Conservation (phyloP, 768 basidiomycete species). For the Pulveroboletus sp. region DNA sequence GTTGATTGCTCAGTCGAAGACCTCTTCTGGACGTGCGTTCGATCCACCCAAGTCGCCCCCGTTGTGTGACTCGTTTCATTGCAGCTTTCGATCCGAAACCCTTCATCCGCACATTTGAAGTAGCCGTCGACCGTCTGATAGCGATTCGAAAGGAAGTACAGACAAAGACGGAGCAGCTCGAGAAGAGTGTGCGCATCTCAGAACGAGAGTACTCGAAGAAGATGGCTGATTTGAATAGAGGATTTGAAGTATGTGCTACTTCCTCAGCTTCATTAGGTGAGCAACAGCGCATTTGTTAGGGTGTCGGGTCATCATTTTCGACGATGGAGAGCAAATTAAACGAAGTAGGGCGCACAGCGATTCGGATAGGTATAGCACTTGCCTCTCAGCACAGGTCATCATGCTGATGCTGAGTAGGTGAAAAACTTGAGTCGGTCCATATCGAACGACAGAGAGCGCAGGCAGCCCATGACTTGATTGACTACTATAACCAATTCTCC, state of each 20-base stretch:
- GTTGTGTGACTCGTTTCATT: slow-evolving; percentile 8
- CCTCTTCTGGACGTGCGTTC: slow-evolving; percentile 73
- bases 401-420: slow-evolving; percentile 47
- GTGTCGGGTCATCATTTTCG: slow-evolving; percentile 81
- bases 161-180: slow-evolving; percentile 83
- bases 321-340: slow-evolving; percentile 90
- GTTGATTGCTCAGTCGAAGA: slow-evolving; percentile 81
- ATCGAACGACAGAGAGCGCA: slow-evolving; percentile 88
- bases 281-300: slow-evolving; percentile 39
- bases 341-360: slow-evolving; percentile 89
- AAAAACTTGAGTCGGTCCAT: slow-evolving; percentile 93
- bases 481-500: slow-evolving; percentile 90
- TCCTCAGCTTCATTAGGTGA: not conserved
- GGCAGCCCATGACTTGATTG: slow-evolving; percentile 89
- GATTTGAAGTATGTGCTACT: slow-evolving; percentile 72
- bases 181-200: slow-evolving; percentile 81
- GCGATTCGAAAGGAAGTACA: slow-evolving; percentile 87
- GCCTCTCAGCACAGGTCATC: not conserved
- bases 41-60: not conserved
- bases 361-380: slow-evolving; percentile 68
- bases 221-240: slow-evolving; percentile 87
- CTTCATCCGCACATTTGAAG: slow-evolving; percentile 89
- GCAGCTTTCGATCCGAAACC: slow-evolving; percentile 92
- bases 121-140: slow-evolving; percentile 84
- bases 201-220: slow-evolving; percentile 94